Conservation (phyloP, 176 grass and related monocot species). For the Hordeum vulgare region DNA sequence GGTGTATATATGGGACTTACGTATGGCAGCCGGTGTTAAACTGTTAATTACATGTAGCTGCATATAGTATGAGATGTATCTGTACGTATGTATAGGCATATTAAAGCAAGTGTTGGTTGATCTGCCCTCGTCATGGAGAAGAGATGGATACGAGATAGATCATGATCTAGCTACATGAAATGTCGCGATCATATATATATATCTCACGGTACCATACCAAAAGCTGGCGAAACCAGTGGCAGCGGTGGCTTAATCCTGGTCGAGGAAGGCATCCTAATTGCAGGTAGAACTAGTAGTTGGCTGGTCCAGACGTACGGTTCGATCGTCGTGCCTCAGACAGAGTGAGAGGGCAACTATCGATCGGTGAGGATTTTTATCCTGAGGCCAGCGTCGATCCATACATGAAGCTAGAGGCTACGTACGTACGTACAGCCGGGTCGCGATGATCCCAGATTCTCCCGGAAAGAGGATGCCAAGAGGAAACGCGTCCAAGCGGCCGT, state of each 20-base stretch:
- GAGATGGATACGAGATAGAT: neutral
- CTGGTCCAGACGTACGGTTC: neutral
- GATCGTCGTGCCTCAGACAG: neutral
- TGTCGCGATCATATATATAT: neutral
- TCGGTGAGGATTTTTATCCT: neutral
- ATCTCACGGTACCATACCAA: neutral
- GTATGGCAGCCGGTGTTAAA: neutral
- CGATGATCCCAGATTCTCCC: slow-evolving; percentile 5
- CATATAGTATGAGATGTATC: neutral
- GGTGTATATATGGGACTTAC: neutral
- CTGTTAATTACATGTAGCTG: neutral
- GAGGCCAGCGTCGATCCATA: neutral
- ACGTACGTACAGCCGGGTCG: neutral
- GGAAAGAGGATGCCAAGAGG: slow-evolving; percentile 25
- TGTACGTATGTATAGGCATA: neutral
- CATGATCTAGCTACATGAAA: neutral
- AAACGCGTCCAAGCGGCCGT: neutral
- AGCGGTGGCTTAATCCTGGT: neutral
- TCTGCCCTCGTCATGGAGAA: neutral
- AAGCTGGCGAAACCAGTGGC: neutral
- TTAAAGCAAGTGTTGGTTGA: neutral
- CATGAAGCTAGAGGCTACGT: neutral
- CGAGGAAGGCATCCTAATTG: neutral
- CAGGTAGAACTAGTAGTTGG: neutral
- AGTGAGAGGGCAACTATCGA: neutral